These are phyloP conservation scores for Amanita jacksonii DNA, from an alignment of 768 basidiomycete species.

Conservation along the genomic window DNA sequence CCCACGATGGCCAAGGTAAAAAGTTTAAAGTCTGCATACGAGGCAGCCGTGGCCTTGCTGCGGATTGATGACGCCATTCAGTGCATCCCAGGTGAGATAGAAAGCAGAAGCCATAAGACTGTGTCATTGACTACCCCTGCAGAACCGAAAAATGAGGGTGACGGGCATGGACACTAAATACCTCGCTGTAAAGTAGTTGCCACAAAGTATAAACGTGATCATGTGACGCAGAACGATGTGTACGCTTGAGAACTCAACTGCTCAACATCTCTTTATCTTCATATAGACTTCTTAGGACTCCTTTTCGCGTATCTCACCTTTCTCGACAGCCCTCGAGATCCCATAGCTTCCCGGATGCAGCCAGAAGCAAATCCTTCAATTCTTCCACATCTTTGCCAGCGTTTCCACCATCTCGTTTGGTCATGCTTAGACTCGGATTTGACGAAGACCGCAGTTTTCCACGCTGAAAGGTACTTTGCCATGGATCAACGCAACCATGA, in stretches of 20 bases:
- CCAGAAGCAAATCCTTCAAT: conserved; percentile 40
- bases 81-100: conserved; percentile 66
- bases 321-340: background rate
- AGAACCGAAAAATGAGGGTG: conserved; percentile 68
- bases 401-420: conserved; percentile 70
- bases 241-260: background rate
- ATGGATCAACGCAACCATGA: conserved; percentile 67
- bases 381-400: conserved; percentile 52
- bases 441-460: conserved; percentile 74
- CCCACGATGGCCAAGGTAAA: conserved; percentile 97
- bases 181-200: conserved; percentile 7
- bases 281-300: background rate
- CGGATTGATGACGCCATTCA: conserved; percentile 97
- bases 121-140: conserved; percentile 9
- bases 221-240: conserved; percentile 1
- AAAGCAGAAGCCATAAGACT: background rate
- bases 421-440: conserved; percentile 78
- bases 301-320: background rate
- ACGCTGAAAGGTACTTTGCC: conserved; percentile 76
- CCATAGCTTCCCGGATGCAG: conserved; percentile 34
- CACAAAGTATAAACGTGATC: background rate
- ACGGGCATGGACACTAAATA: conserved; percentile 63
- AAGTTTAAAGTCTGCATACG: conserved; percentile 93
- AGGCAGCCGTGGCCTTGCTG: conserved; percentile 89
- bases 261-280: background rate